phyloP scores from a whole-genome alignment of 1,284 basidiomycete species.

The Vanrija humicola region DNA sequence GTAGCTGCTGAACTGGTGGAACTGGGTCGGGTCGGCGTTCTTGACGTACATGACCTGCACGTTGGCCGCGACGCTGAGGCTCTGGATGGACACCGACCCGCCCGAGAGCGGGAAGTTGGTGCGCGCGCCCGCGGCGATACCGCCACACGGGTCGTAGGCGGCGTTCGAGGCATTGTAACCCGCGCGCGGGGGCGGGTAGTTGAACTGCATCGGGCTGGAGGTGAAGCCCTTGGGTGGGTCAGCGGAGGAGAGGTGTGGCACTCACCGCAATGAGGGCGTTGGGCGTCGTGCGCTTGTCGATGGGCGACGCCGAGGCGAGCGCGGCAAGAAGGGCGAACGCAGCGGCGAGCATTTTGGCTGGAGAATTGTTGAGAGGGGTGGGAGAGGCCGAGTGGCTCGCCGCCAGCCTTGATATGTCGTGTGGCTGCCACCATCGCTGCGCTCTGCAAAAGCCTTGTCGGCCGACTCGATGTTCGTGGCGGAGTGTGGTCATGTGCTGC shows the following conservation, averaged over 20 bases:
- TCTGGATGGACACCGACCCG: neutral
- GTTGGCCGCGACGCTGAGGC: neutral
- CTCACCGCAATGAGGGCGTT: too few relatives aligned
- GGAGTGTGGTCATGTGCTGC: too few relatives aligned
- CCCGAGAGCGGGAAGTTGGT: neutral
- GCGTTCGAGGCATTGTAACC: neutral
- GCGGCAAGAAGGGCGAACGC: neutral
- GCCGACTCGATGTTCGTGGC: too few relatives aligned
- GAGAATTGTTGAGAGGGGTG: neutral
- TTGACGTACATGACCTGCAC: neutral
- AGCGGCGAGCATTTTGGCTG: neutral
- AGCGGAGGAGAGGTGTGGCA: neutral
- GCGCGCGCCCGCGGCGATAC: neutral
- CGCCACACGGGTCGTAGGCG: neutral
- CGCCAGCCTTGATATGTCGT: too few relatives aligned
- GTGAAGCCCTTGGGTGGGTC: constrained; percentile 70
- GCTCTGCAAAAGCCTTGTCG: too few relatives aligned
- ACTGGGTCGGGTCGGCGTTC: neutral
- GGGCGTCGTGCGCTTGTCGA: too few relatives aligned
- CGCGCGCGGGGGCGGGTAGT: neutral
- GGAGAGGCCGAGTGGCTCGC: neutral
- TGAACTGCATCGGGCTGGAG: constrained; percentile 83
- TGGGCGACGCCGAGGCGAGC: neutral
- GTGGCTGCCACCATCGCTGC: too few relatives aligned
- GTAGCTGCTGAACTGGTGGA: neutral